Conservation (phyloP, 495 filamentous ascomycete species). For the Podospora sp. region DNA sequence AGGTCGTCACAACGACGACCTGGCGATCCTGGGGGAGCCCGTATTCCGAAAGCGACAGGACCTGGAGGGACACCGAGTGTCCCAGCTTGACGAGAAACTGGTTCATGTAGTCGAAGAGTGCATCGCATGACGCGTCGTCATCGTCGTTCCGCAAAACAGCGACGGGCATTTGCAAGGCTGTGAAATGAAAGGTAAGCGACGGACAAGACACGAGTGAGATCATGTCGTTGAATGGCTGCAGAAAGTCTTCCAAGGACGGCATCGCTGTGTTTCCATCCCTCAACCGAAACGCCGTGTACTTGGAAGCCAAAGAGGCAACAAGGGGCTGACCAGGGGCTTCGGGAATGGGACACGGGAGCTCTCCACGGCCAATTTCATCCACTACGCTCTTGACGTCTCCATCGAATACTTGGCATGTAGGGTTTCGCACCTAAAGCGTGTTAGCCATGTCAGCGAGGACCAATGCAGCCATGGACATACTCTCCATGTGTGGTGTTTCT, state of each 20-base stretch:
- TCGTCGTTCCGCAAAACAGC: neutral
- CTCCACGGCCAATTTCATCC: neutral
- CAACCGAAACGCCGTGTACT: neutral
- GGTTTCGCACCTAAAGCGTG: slow-evolving; percentile 2
- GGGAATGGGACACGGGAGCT: neutral
- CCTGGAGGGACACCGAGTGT: neutral
- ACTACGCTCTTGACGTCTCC: neutral
- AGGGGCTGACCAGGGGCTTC: neutral
- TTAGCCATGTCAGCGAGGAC: neutral
- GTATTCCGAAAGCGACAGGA: neutral
- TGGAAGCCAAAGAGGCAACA: neutral
- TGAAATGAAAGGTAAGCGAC: neutral
- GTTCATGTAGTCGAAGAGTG: neutral
- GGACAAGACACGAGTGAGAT: neutral
- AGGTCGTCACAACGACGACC: neutral
- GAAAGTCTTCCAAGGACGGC: neutral
- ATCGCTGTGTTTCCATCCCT: neutral
- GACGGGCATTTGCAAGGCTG: slow-evolving; percentile 6
- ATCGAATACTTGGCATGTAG: neutral
- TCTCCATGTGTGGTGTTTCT: neutral
- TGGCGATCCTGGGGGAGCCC: neutral
- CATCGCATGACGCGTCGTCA: neutral
- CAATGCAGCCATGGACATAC: neutral
- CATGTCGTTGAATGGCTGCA: neutral
- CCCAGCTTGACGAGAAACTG: neutral